Conservation (phyloP, 768 basidiomycete genomes). For the Suillus fuscotomentosus region DNA sequence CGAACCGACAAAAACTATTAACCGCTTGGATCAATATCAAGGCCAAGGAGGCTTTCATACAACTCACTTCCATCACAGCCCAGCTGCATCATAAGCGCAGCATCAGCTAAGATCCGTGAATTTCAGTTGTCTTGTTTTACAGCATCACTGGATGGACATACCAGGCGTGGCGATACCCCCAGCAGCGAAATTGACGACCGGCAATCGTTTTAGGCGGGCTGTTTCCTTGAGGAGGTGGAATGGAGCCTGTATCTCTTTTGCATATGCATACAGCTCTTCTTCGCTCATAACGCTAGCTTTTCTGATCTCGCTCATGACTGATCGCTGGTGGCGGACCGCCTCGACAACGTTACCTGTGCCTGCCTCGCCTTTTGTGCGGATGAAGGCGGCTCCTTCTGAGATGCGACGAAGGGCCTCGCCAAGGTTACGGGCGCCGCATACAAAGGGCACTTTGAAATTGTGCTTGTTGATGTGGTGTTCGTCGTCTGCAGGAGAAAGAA, state of each 20-base stretch:
- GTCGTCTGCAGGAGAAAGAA: conserved; percentile 94
- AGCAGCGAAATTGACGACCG: conserved; percentile 96
- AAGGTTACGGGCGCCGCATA: conserved; percentile 92
- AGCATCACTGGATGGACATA: conserved; percentile 26
- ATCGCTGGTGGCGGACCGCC: conserved; percentile 90
- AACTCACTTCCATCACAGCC: conserved; percentile 90
- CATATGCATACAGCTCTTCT: conserved; percentile 91
- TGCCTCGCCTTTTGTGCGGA: conserved; percentile 95
- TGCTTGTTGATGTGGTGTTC: conserved; percentile 98
- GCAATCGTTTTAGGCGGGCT: conserved; percentile 87
- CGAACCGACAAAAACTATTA: conserved; percentile 91
- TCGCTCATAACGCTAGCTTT: conserved; percentile 86
- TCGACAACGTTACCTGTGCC: conserved; percentile 91
- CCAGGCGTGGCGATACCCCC: conserved; percentile 93
- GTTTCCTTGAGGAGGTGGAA: conserved; percentile 96
- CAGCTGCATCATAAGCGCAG: conserved; percentile 98
- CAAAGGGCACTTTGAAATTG: conserved; percentile 91
- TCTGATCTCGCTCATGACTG: conserved; percentile 82
- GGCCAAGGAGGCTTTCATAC: background rate
- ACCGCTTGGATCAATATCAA: conserved; percentile 6
- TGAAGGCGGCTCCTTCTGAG: conserved; percentile 96
- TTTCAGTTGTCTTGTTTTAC: background rate
- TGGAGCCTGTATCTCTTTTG: conserved; percentile 90
- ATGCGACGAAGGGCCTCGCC: conserved; percentile 97
- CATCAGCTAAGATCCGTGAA: conserved; percentile 60